Base-by-base conservation (phyloP, 768 basidiomycete genomes). In the Boletus subcaerulescens region DNA sequence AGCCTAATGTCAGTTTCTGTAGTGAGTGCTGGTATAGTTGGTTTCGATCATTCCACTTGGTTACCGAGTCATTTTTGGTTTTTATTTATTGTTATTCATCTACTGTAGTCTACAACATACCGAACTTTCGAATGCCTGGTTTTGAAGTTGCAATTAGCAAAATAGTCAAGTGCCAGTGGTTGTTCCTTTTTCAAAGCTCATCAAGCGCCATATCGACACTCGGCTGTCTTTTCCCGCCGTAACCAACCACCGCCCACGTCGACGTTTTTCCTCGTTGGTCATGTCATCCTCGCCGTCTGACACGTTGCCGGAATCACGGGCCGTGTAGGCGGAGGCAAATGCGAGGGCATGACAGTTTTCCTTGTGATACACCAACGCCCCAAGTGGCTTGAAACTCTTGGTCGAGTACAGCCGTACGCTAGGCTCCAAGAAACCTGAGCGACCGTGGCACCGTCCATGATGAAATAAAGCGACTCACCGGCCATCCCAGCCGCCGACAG, bases 401-500 rank as follows among this genome's bases (percentile, higher is more conserved):
- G 91, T 86, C 0, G 93, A 89, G 71, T 89, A 93, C 9, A 98
- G 74, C 0, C 92, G 84, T 17, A 95, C 77, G 54, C 93, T 97
- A 64, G 2, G 36, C 15, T 6, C 31, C 22, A 42, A 36, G 36
- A 15, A 41, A 10, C 4, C 51, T 41, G n/a, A 44, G 52, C 22
- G 18, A 47, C 24, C 10, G n/a, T 11, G 12, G 51, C 26, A 40
- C 40, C 20, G 26, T 22, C 44, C 3, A 38, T 14, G n/a, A 40
- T 14, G 31, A 29, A 53, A 43, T 22, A n/a, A 26, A 15, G 14
- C 41, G 7, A 73, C 89, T 62, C 60, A 94, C 95, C 78, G 83
- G 35, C 96, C 94, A 57, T 98, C 94, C 96, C 96, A 98, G 0
- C 94, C 93, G 3, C 89, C 95, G 3, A 94, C 76, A 0, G 93